Base-by-base conservation (phyloP, 1,284 basidiomycete species). In the Cystobasidium sp. region DNA sequence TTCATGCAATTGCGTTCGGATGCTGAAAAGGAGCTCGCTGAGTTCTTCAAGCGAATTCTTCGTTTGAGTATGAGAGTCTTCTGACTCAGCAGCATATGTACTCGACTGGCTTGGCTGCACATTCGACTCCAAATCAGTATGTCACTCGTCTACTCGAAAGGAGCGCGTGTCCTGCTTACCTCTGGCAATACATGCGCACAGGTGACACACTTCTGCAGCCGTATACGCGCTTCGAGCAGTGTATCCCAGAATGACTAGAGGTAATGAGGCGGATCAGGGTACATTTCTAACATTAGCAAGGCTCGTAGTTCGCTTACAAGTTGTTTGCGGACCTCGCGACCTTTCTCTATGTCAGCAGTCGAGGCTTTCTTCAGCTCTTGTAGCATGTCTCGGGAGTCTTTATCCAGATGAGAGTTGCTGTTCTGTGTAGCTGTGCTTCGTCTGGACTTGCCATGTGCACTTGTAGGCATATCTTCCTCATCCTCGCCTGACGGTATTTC, bases 161-260 rank as follows among this genome's bases (percentile, higher is more conserved):
- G 31, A 31, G 31, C 31, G 31, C 31, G 31, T 31, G 31, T 31
- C 31, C 31, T 31, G 43, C 71, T 4, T 39, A 75, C 75, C 14
- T 78, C 63, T 0, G 88, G 87, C 14, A 94, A 84, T 69, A 85
- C 82, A 79, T 92, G 91, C 5, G 88, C 85, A 12, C 88, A 85
- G 0, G 84, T 81, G 58, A 89, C 84, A 24, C 89, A 87, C 84
- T 94, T 97, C 83, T 97, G 94, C 68, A 96, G 83, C 41, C 89
- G 89, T 81, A 97, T 97, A 47, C 94, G 88, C 20, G 91, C 88
- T 80, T 95, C 92, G 47, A 97, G 86, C 46, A 97, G 84, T 6
- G 86, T 86, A 81, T 96, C 92, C 89, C 92, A 96, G 43, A 94
- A 83, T 6, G 86, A 85, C 93, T 96, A 76, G 16, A 10, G 56